phyloP scores from a whole-genome alignment of 2,329 filamentous ascomycete species.

The Arthroderma sp. region DNA sequence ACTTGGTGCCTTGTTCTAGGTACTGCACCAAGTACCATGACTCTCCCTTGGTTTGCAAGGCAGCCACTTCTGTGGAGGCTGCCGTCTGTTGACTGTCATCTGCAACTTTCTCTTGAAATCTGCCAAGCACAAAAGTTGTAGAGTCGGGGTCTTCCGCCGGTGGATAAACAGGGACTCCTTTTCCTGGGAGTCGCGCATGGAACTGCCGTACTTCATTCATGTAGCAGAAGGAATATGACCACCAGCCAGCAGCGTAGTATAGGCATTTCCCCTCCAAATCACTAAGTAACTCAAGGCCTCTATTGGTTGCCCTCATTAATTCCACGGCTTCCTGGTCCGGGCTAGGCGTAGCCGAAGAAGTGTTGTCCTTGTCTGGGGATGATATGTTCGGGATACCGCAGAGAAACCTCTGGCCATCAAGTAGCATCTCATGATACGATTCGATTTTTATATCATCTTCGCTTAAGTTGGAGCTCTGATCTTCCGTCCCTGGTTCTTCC shows the following conservation, averaged over 20 bases:
- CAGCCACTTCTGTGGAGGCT: constrained; percentile 37
- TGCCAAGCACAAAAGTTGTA: constrained; percentile 65
- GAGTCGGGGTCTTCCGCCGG: constrained; percentile 66
- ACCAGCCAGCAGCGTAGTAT: constrained; percentile 80
- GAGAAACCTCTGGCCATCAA: constrained; percentile 61
- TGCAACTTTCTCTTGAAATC: constrained; percentile 34
- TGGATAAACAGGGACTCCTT: constrained; percentile 54
- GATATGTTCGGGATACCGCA: constrained; percentile 62
- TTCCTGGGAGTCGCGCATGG: constrained; percentile 62
- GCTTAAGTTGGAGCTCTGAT: constrained; percentile 22
- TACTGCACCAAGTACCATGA: constrained; percentile 77
- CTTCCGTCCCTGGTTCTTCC: constrained; percentile 33
- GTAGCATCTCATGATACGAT: constrained; percentile 63
- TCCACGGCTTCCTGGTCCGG: constrained; percentile 65
- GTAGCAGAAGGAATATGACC: constrained; percentile 93
- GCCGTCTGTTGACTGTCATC: constrained; percentile 22
- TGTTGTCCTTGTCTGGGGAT: constrained; percentile 54
- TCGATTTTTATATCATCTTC: constrained; percentile 47
- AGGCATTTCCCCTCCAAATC: constrained; percentile 70
- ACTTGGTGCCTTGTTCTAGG: constrained; percentile 65
- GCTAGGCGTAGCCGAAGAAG: constrained; percentile 38
- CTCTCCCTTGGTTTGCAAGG: constrained; percentile 70
- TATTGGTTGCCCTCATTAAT: constrained; percentile 60
- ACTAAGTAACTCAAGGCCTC: constrained; percentile 67
- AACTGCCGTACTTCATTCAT: constrained; percentile 79